Conservation (phyloP, 202 grass and related monocot species). For the Miscanthus sacchariflorus region DNA sequence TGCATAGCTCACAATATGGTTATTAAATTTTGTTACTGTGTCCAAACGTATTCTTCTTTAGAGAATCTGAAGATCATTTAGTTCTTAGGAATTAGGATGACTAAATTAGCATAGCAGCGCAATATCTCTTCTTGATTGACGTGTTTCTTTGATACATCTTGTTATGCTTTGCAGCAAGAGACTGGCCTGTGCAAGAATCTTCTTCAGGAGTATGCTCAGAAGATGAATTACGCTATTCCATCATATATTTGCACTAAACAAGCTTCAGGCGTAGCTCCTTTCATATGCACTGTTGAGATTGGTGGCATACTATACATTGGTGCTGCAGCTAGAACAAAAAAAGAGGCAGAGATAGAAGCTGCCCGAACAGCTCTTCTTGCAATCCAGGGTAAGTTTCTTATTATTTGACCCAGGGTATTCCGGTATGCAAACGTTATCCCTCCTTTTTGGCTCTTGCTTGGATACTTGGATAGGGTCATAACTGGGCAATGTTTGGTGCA, state of each 20-base stretch:
- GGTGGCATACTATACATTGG: conserved; percentile 93
- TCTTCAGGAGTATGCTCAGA: conserved; percentile 97
- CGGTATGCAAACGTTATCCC: conserved; percentile 13
- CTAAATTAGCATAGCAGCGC: conserved; percentile 3
- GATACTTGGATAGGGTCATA: conserved; percentile 21
- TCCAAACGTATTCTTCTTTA: too few species aligned
- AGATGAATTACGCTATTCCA: conserved; percentile 97
- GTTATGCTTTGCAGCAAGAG: conserved; percentile 71
- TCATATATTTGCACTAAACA: conserved; percentile 73
- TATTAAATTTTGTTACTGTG: too few species aligned
- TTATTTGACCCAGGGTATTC: background rate
- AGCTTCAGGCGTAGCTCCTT: conserved; percentile 53
- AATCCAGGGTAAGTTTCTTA: conserved; percentile 57
- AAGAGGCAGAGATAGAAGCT: conserved; percentile 88
- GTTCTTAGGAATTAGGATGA: too few species aligned
- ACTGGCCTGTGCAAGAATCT: conserved; percentile 98
- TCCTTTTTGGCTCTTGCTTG: conserved; percentile 8
- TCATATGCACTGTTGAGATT: conserved; percentile 80
- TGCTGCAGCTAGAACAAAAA: conserved; percentile 80
- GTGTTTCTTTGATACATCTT: conserved; percentile 35
- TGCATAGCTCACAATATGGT: too few species aligned
- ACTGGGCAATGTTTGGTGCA: conserved; percentile 52
- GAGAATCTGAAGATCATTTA: too few species aligned
- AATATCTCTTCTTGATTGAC: background rate
- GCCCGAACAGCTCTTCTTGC: conserved; percentile 90